Percentiles rank a stretch among this genome's conserved stretches.
Conservation (phyloP, 176 grass and related monocot genomes). For the Dendrocalamus sinicus region DNA sequence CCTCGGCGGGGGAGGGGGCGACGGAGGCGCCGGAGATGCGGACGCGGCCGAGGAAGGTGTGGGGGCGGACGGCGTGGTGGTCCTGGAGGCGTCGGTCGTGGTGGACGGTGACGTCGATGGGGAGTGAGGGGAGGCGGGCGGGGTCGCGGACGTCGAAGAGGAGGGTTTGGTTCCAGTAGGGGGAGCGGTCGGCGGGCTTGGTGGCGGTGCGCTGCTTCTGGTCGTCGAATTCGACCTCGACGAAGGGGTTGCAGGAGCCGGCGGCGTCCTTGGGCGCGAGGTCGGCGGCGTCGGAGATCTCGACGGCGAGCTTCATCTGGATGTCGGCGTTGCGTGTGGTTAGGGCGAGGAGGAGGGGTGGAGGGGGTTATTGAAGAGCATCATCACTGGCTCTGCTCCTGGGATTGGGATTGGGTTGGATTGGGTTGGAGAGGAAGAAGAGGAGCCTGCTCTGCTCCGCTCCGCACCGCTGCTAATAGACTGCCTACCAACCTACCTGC, state of each 20-base stretch:
- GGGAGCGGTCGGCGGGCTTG: conserved; percentile 48
- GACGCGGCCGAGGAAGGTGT: conserved; percentile 72
- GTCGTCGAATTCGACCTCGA: conserved; percentile 64
- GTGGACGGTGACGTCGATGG: conserved; percentile 55
- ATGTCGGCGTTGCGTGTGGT: no score
- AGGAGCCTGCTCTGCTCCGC: no score
- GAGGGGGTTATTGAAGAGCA: neutral
- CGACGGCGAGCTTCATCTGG: conserved; percentile 76
- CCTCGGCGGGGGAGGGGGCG: conserved; percentile 31
- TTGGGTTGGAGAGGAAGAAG: no score
- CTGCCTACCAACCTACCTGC: no score
- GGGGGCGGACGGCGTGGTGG: conserved; percentile 33
- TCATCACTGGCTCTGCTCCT: conserved; percentile 30
- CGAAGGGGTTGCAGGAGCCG: conserved; percentile 64
- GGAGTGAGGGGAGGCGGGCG: conserved; percentile 7
- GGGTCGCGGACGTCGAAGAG: conserved; percentile 64
- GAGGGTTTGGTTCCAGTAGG: conserved; percentile 72
- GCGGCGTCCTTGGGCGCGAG: conserved; percentile 65
- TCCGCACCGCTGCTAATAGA: no score
- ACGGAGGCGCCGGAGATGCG: conserved; percentile 61
- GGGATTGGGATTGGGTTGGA: no score
- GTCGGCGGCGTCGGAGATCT: conserved; percentile 69
- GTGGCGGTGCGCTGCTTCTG: conserved; percentile 71
- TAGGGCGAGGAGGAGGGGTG: no score
- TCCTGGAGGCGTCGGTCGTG: conserved; percentile 52